Evolutionary conservation across 257 asterid genomes (phyloP).

Genomic region (Forsythia suspensa): DNA sequence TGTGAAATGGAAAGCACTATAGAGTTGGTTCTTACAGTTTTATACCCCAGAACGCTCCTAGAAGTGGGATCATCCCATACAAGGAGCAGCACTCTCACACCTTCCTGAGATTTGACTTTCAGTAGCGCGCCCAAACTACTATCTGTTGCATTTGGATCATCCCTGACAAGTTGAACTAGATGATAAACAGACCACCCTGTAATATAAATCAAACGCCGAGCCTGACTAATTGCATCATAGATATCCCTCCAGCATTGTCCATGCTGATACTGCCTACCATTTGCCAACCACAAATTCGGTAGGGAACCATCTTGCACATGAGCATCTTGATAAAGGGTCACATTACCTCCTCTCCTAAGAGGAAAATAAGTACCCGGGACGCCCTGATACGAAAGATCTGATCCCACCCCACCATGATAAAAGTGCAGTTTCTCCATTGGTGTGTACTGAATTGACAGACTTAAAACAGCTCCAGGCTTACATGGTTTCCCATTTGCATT

Average conservation of each 20-base stretch:
- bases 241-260: slow-evolving; percentile 86
- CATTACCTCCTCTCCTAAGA: slow-evolving; percentile 64
- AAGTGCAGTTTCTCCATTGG: slow-evolving; percentile 49
- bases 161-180: slow-evolving; percentile 73
- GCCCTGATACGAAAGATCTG: slow-evolving; percentile 48
- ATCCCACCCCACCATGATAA: slow-evolving; percentile 60
- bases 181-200: slow-evolving; percentile 95
- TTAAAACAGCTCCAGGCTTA: slow-evolving; percentile 49
- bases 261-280: slow-evolving; percentile 57
- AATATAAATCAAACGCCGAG: slow-evolving; percentile 71
- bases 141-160: slow-evolving; percentile 37
- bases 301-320: slow-evolving; percentile 59
- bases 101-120: slow-evolving; percentile 81
- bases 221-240: slow-evolving; percentile 59
- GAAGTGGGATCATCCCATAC: slow-evolving; percentile 96
- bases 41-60: slow-evolving; percentile 66
- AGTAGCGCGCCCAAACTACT: slow-evolving; percentile 66
- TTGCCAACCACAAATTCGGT: slow-evolving; percentile 59
- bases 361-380: slow-evolving; percentile 92
- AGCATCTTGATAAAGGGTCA: slow-evolving; percentile 82
- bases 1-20: not conserved
- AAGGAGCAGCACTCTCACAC: slow-evolving; percentile 77
- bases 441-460: slow-evolving; percentile 53
- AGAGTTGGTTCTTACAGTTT: slow-evolving; percentile 53
- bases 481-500: slow-evolving; percentile 46